Base-by-base conservation (phyloP, 306 rosid genomes). In the Arachis stenosperma region DNA sequence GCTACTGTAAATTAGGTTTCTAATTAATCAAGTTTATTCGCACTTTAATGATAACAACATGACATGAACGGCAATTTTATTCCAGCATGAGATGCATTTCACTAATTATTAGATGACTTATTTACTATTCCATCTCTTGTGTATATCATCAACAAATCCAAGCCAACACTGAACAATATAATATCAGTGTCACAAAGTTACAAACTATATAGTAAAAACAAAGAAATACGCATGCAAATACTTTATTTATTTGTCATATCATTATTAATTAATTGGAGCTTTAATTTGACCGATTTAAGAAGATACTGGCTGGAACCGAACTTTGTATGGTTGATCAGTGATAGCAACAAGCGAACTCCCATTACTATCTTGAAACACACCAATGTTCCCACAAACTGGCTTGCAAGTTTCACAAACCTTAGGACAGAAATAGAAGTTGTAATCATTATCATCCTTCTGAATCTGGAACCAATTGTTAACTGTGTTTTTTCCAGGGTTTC, bases 371-470 rank as follows among this genome's bases (percentile, higher is more conserved):
- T 13, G 15, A 78, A 73, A 82, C 3, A 82, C 69, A 4, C 78
- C 83, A 75, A 91, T 68, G 77, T 89, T 81, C 57, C 37, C 75
- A 9, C 97, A 86, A 5, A 74, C 0, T 12, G 79, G 83, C 67
- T 68, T 87, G 81, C 91, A 88, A 65, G 53, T 75, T 2, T 61
- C 14, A 11, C 93, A 89, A 6, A 92, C 93, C 0, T 60, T 78
- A 15, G 96, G 97, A 12, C 93, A 89, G 43, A 76, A 89, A 8
- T 76, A 70, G 5, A 92, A 46, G 74, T 84, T 89, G 74, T 88
- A 92, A 11, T 74, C 87, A 3, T 56, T 63, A 2, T 74, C 85
- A 8, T 64, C 70, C 62, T 83, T 85, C 84, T 87, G 91, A 41
- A 92, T 86, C 88, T 87, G 87, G 74, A 89, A 85, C 91, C 90